Conservation (phyloP, 805 yeast species). For the Ogataea haglerorum region DNA sequence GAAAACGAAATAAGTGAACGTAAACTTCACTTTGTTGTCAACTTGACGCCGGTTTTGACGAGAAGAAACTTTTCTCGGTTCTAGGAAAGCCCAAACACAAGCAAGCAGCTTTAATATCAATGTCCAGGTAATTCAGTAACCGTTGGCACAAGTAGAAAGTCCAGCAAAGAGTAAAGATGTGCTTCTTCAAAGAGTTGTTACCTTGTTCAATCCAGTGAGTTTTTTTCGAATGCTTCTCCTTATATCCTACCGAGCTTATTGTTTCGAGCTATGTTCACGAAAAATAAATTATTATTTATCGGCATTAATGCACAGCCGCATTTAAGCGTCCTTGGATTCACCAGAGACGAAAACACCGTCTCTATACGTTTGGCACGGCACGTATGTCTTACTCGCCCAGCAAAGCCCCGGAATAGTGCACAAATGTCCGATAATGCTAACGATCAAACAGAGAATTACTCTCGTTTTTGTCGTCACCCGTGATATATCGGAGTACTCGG, state of each 20-base stretch:
- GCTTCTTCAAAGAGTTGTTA: neutral
- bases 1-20: no score
- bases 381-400: no score
- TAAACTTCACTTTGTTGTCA: no score
- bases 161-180: no score
- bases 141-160: no score
- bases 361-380: neutral
- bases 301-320: slow-evolving; percentile 14
- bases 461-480: slow-evolving; percentile 4
- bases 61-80: no score
- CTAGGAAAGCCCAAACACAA: no score
- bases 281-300: slow-evolving; percentile 10
- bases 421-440: slow-evolving; percentile 3
- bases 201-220: neutral
- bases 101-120: no score
- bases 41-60: no score
- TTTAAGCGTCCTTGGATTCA: neutral
- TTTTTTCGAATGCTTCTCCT: slow-evolving; percentile 4
- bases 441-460: neutral
- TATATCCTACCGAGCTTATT: slow-evolving; percentile 5
- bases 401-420: no score
- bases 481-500: slow-evolving; percentile 11
- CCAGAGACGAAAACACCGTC: neutral
- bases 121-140: no score
- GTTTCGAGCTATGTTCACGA: slow-evolving; percentile 4